Conservation (phyloP, 305 asterid species). For the Fraxinus sp. region DNA sequence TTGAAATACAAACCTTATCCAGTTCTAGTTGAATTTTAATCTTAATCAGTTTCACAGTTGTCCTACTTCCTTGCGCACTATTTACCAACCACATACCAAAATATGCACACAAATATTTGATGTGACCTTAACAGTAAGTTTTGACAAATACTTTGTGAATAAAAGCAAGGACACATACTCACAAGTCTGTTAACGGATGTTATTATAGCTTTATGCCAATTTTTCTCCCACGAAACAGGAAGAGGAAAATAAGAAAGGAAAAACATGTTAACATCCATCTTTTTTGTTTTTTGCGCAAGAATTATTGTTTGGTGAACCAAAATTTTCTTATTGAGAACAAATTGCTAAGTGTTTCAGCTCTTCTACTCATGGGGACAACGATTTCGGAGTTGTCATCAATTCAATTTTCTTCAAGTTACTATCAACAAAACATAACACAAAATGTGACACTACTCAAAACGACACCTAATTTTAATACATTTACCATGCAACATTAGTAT, state of each 20-base stretch:
- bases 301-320: neutral
- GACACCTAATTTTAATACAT: constrained; percentile 4
- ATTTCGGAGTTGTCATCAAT: neutral
- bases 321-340: neutral
- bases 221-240: neutral
- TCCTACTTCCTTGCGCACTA: neutral
- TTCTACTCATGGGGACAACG: neutral
- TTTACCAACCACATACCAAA: neutral
- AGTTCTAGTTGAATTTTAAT: neutral
- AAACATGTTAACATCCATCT: neutral
- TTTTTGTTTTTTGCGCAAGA: neutral
- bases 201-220: neutral
- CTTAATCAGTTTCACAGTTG: neutral
- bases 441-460: constrained; percentile 15
- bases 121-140: constrained; percentile 2
- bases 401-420: neutral
- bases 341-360: neutral
- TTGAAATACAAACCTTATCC: neutral
- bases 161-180: constrained; percentile 4
- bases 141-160: neutral
- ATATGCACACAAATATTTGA: neutral
- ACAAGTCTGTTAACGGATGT: neutral
- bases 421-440: constrained; percentile 2
- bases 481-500: constrained; percentile 2
- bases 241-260: neutral